Conservation (phyloP, 371 early-diverging fungal genomes). For the Mucor lusitanicus region DNA sequence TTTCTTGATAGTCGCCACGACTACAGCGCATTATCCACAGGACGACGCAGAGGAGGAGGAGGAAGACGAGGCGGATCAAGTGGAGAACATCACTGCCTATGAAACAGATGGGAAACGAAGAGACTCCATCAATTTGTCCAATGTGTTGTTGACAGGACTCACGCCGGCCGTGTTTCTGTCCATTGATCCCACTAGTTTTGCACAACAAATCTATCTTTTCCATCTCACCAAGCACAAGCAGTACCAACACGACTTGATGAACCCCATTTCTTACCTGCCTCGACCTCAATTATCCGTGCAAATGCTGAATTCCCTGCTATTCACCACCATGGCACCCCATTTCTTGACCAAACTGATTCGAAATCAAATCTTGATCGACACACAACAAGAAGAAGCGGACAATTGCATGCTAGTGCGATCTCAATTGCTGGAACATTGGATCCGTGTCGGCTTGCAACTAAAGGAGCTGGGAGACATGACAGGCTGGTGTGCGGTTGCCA, state of each 20-base stretch:
- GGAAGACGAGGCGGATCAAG: background rate
- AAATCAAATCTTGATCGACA: conserved; percentile 70
- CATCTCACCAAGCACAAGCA: conserved; percentile 50
- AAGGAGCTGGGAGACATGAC: conserved; percentile 67
- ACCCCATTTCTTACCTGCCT: conserved; percentile 45
- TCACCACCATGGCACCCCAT: conserved; percentile 63
- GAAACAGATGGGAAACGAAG: background rate
- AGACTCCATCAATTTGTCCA: conserved; percentile 49
- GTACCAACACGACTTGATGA: conserved; percentile 25
- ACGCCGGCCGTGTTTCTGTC: conserved; percentile 65
- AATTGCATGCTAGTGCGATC: conserved; percentile 44
- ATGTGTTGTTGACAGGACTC: conserved; percentile 59
- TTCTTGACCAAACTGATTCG: conserved; percentile 73
- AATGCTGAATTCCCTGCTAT: conserved; percentile 50
- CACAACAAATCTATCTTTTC: conserved; percentile 73
- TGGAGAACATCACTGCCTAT: conserved; percentile 20
- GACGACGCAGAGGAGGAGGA: background rate
- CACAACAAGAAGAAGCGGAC: conserved; percentile 55
- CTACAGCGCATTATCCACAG: background rate
- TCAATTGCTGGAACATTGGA: conserved; percentile 74
- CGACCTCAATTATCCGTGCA: conserved; percentile 36
- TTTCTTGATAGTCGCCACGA: too few species aligned
- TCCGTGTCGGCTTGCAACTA: conserved; percentile 61
- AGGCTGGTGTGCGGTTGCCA: conserved; percentile 76
- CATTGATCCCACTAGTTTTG: conserved; percentile 64